Evolutionary conservation across 2,329 filamentous ascomycete genomes (phyloP).

Genomic region (Diaporthe nobilis): DNA sequence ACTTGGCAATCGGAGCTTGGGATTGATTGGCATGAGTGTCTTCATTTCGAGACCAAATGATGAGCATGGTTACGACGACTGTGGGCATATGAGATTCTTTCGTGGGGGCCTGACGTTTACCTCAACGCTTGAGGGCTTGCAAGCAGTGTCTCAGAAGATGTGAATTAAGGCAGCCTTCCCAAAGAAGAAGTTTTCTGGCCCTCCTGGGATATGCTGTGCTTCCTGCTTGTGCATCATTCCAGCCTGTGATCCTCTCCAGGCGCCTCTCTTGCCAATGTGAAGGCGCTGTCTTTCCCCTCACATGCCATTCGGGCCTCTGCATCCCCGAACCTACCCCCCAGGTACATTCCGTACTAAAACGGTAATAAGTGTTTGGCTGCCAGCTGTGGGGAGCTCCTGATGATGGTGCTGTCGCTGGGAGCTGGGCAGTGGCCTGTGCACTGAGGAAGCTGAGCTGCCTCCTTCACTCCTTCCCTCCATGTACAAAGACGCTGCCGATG

Average conservation of each 20-base stretch:
- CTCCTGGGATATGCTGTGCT: background rate
- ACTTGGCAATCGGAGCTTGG: background rate
- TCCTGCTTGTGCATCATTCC: background rate
- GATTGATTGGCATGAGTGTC: background rate
- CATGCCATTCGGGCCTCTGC: too few relatives aligned
- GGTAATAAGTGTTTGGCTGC: too few relatives aligned
- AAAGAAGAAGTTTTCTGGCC: background rate
- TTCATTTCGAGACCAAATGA: background rate
- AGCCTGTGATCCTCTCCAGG: rapidly evolving
- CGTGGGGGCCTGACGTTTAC: background rate
- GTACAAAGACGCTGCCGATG: too few relatives aligned
- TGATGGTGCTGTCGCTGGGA: too few relatives aligned
- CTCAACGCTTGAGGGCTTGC: background rate
- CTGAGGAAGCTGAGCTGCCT: too few relatives aligned
- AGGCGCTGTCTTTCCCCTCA: background rate
- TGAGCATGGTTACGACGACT: background rate
- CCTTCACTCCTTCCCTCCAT: too few relatives aligned
- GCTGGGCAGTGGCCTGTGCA: too few relatives aligned
- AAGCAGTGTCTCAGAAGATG: too few relatives aligned
- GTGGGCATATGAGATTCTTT: background rate
- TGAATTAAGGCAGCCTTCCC: background rate
- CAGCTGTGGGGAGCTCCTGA: too few relatives aligned
- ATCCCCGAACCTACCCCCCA: too few relatives aligned
- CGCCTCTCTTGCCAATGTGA: background rate
- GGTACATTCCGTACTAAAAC: too few relatives aligned